These are phyloP conservation scores for Salix koriyanagi DNA, from an alignment of 345 rosid species.

Conservation along the genomic window DNA sequence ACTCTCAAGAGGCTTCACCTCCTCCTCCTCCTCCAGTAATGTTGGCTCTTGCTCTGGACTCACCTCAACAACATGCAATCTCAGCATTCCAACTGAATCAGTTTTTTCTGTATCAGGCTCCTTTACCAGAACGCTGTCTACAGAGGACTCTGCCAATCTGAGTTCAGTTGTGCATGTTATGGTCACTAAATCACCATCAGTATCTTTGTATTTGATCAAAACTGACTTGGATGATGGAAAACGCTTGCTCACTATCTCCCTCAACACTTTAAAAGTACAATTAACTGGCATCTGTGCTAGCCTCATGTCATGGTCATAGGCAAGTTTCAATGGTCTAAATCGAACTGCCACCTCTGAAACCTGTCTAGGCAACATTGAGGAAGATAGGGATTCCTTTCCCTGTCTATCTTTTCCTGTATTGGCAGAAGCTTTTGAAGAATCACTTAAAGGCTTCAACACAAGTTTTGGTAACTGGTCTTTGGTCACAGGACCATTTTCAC, in stretches of 20 bases:
- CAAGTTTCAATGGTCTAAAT: slow-evolving; percentile 80
- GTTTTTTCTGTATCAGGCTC: slow-evolving; percentile 56
- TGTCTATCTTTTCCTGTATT: slow-evolving; percentile 23
- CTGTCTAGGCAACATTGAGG: slow-evolving; percentile 22
- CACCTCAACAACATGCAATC: slow-evolving; percentile 88
- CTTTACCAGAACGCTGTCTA: slow-evolving; percentile 48
- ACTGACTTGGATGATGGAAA: slow-evolving; percentile 85
- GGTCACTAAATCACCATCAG: slow-evolving; percentile 91
- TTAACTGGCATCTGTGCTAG: slow-evolving; percentile 80
- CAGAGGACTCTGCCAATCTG: slow-evolving; percentile 65
- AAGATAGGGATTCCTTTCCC: slow-evolving; percentile 29
- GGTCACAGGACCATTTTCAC: slow-evolving; percentile 54
- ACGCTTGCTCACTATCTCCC: slow-evolving; percentile 74
- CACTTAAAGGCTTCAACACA: slow-evolving; percentile 49
- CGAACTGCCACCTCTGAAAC: slow-evolving; percentile 36
- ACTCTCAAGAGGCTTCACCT: slow-evolving; percentile 56
- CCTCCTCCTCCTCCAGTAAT: slow-evolving; percentile 67
- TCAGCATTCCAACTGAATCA: slow-evolving; percentile 61
- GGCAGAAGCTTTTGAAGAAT: slow-evolving; percentile 42
- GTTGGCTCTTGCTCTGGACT: slow-evolving; percentile 87
- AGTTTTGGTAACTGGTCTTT: slow-evolving; percentile 53
- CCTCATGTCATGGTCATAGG: slow-evolving; percentile 89
- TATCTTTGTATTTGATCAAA: slow-evolving; percentile 80
- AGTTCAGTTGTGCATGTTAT: slow-evolving; percentile 74
- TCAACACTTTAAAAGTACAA: slow-evolving; percentile 66